Conservation (phyloP, 139 green algal genomes). For the Coccomyxa sp. region DNA sequence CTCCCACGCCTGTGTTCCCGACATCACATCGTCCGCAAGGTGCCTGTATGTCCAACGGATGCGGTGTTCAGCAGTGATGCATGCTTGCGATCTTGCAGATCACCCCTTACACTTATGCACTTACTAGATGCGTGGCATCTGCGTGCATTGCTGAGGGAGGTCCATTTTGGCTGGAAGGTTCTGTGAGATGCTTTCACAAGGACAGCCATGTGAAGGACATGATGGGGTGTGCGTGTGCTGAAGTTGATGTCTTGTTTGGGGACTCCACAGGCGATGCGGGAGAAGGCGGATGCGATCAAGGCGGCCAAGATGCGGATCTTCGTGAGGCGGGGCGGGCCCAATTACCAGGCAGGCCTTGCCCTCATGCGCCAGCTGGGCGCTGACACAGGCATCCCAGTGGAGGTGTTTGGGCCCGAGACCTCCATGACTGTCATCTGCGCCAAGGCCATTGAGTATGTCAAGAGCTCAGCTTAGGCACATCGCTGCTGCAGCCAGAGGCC, state of each 20-base stretch:
- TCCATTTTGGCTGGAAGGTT: no score
- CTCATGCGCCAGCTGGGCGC: slow-evolving; percentile 68
- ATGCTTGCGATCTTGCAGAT: no score
- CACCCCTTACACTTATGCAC: no score
- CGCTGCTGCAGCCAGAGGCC: no score
- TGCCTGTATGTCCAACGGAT: no score
- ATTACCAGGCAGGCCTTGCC: slow-evolving; percentile 78
- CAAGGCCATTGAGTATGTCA: slow-evolving; percentile 73
- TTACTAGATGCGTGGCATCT: no score
- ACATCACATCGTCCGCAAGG: neutral
- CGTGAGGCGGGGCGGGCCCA: slow-evolving; percentile 84
- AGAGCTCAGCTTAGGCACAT: neutral
- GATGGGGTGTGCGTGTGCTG: neutral
- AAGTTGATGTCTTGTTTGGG: neutral
- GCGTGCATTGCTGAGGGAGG: no score
- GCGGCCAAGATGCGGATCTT: slow-evolving; percentile 79
- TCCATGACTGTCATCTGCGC: slow-evolving; percentile 91
- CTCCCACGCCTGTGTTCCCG: neutral
- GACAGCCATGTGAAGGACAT: neutral
- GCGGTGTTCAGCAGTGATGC: no score
- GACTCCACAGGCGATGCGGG: slow-evolving; percentile 26
- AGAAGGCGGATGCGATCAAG: slow-evolving; percentile 41
- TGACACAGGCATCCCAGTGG: slow-evolving; percentile 67
- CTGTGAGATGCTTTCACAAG: neutral
- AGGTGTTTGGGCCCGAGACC: slow-evolving; percentile 83